Percentiles rank a stretch among this genome's conserved stretches.
phyloP scores from a whole-genome alignment of 1,139 yeast species.

The Arxiozyma slooffiae region DNA sequence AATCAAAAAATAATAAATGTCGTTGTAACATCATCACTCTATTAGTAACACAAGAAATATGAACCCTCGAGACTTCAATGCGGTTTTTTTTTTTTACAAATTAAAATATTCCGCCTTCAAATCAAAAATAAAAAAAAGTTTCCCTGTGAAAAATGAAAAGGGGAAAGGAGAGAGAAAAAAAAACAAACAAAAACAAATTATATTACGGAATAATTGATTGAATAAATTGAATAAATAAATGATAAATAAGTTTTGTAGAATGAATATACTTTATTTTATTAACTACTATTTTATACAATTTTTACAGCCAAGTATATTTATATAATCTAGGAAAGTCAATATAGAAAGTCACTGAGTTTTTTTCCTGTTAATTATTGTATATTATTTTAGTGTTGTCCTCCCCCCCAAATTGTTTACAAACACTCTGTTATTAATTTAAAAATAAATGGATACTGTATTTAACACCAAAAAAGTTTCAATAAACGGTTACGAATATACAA shows the following conservation, averaged over 20 bases:
- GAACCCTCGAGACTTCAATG: neutral
- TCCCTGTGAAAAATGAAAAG: no score
- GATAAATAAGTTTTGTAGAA: neutral
- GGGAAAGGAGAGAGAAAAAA: neutral
- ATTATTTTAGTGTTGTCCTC: no score
- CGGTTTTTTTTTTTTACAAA: neutral
- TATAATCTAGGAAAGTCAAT: no score
- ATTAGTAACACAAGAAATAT: no score
- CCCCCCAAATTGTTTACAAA: neutral
- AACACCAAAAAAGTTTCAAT: constrained; percentile 1
- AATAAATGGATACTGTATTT: neutral
- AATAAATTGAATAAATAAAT: no score
- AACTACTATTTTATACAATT: no score
- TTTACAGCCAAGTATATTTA: neutral
- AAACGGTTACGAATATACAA: constrained; percentile 1
- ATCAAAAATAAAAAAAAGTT: no score
- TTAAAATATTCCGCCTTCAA: neutral
- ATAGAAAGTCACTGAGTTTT: neutral
- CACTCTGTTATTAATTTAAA: neutral
- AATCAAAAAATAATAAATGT: no score
- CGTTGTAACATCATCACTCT: no score
- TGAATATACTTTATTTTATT: no score
- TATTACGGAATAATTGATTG: neutral
- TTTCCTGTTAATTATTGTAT: no score
- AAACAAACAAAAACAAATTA: no score